phyloP scores from a whole-genome alignment of 306 rosid genomes.

The Dalbergia oliveri region DNA sequence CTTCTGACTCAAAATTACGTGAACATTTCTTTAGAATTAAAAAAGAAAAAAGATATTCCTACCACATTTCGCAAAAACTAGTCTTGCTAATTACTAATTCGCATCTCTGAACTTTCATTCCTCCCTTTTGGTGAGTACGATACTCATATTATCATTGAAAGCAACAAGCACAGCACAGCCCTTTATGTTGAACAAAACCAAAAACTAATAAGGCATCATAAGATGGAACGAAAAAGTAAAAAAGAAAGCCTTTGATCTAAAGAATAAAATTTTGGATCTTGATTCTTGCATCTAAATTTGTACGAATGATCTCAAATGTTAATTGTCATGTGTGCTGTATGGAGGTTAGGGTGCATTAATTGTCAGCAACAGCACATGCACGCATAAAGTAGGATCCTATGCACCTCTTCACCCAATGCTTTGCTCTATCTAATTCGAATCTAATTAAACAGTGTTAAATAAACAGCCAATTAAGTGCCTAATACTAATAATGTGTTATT shows the following conservation, averaged over 20 bases:
- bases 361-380: constrained; percentile 38
- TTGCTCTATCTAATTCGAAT: background rate
- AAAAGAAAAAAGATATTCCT: no score
- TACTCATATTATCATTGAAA: no score
- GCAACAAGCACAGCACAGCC: background rate
- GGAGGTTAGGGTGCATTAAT: constrained; percentile 53
- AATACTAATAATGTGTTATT: background rate
- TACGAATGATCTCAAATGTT: constrained; percentile 29
- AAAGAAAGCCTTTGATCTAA: background rate
- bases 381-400: constrained; percentile 30
- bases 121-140: background rate
- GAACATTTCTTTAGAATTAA: no score
- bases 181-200: background rate
- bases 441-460: background rate
- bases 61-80: no score
- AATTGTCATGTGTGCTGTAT: constrained; percentile 48
- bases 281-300: background rate
- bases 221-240: no score
- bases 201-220: background rate
- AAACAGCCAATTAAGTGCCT: background rate
- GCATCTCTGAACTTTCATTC: no score
- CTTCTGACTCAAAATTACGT: no score
- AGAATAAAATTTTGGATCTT: background rate
- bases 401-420: constrained; percentile 5
- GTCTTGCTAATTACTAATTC: no score